phyloP scores from a whole-genome alignment of 2,329 filamentous ascomycete genomes.

The Cladosporium sp. region DNA sequence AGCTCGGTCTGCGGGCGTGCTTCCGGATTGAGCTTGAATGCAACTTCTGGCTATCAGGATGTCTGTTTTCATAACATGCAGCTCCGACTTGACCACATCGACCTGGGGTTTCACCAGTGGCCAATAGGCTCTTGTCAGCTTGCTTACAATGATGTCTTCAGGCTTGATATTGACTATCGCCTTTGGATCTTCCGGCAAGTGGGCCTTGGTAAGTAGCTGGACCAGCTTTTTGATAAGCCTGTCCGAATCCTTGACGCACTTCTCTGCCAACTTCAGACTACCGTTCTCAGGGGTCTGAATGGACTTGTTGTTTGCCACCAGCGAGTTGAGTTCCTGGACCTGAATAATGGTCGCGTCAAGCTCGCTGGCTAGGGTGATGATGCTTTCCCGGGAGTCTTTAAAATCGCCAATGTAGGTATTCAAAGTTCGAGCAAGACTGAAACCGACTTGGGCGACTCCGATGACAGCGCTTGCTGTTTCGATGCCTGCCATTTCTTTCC shows the following conservation, averaged over 20 bases:
- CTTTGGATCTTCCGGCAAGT: not conserved
- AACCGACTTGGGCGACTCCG: constrained; percentile 12
- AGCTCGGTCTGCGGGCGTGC: constrained; percentile 1
- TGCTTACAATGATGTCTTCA: constrained; percentile 10
- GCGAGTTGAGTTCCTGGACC: constrained; percentile 10
- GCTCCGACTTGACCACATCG: constrained; percentile 10
- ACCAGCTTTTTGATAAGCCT: constrained; percentile 6
- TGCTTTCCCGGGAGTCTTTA: constrained; percentile 11
- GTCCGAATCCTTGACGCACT: constrained; percentile 7
- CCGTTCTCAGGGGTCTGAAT: not conserved
- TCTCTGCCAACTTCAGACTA: constrained; percentile 7
- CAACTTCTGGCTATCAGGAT: constrained; percentile 11
- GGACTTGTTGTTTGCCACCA: constrained; percentile 3
- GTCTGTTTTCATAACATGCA: constrained; percentile 12
- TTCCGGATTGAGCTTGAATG: constrained; percentile 1
- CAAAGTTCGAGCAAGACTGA: constrained; percentile 12
- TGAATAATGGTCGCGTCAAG: constrained; percentile 12
- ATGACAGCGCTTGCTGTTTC: constrained; percentile 10
- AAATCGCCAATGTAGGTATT: constrained; percentile 14
- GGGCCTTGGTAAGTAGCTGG: constrained; percentile 5
- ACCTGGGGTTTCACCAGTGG: constrained; percentile 11
- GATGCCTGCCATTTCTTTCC: constrained; percentile 17
- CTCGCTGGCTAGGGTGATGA: constrained; percentile 10
- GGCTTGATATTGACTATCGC: constrained; percentile 2
- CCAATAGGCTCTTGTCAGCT: constrained; percentile 9